Evolutionary conservation across 768 basidiomycete species (phyloP).

Genomic region (Tricholoma flavovirens): DNA sequence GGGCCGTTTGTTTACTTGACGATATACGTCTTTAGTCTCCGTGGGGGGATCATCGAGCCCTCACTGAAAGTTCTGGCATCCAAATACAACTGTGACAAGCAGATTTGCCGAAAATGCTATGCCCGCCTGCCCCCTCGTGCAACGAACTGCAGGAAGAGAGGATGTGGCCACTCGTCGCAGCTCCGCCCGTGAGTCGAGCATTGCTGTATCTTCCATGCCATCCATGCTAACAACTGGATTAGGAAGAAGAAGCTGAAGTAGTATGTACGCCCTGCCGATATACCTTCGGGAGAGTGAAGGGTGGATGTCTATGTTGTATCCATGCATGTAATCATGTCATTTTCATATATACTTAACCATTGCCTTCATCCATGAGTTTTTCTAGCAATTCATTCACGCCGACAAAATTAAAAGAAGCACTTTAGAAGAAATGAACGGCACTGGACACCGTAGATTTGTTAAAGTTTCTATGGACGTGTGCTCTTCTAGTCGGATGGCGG

Average conservation of each 20-base stretch:
- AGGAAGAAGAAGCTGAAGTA: conserved; percentile 21
- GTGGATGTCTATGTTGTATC: not conserved
- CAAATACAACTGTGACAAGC: conserved; percentile 99
- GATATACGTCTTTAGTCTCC: conserved; percentile 49
- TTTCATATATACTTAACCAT: not conserved
- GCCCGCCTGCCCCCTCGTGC: conserved; percentile 98
- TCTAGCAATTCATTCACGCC: not conserved
- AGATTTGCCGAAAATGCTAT: conserved; percentile 99
- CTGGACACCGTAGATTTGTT: too few relatives aligned
- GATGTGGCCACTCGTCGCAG: conserved; percentile 86
- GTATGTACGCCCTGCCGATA: conserved; percentile 5
- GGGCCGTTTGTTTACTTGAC: not conserved
- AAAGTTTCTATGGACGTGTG: too few relatives aligned
- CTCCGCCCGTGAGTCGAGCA: conserved; percentile 76
- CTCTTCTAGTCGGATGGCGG: not conserved
- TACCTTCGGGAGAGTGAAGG: not conserved
- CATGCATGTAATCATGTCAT: not conserved
- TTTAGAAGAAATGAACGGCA: too few relatives aligned
- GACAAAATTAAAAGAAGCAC: not conserved
- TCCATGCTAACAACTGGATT: not conserved
- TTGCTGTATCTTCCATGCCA: not conserved
- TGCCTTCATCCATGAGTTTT: not conserved
- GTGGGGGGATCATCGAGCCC: conserved; percentile 98
- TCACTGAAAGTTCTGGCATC: conserved; percentile 95
- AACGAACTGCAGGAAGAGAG: conserved; percentile 97